phyloP scores from a whole-genome alignment of 345 rosid species.

The Cochlearia excelsa region DNA sequence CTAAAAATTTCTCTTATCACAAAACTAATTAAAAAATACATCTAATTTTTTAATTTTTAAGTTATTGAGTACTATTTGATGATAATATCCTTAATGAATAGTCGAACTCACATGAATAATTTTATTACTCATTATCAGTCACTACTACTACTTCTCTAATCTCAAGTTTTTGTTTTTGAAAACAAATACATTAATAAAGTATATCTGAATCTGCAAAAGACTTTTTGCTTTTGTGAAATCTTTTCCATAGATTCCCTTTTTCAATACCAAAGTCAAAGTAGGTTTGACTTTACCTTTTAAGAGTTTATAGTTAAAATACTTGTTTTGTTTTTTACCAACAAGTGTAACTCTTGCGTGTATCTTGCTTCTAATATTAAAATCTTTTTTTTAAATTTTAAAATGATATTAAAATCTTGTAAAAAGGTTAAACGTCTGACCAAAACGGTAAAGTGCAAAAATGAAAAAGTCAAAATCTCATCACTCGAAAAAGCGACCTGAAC shows the following conservation, averaged over 20 bases:
- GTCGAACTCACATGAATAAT: too few species aligned
- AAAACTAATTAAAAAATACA: too few species aligned
- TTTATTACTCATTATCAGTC: too few species aligned
- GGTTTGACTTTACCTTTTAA: too few species aligned
- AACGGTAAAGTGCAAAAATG: slow-evolving; percentile 1
- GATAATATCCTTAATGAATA: too few species aligned
- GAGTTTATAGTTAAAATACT: background rate
- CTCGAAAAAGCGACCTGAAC: slow-evolving; percentile 15
- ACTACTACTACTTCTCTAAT: background rate
- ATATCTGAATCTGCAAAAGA: slow-evolving; percentile 26
- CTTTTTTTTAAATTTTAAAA: too few species aligned
- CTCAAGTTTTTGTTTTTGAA: background rate
- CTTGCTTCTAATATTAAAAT: background rate
- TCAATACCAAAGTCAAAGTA: slow-evolving; percentile 30
- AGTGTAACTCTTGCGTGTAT: background rate
- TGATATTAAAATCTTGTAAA: background rate
- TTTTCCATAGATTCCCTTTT: slow-evolving; percentile 26
- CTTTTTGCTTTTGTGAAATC: background rate
- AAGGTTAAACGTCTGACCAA: slow-evolving; percentile 21
- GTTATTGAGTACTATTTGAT: too few species aligned
- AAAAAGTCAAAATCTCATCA: slow-evolving; percentile 34
- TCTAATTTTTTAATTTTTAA: too few species aligned
- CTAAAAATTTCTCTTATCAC: too few species aligned
- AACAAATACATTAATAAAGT: background rate
- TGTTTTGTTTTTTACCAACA: background rate